Conservation (phyloP, 2,329 filamentous ascomycete species). For the Venturia asperata region DNA sequence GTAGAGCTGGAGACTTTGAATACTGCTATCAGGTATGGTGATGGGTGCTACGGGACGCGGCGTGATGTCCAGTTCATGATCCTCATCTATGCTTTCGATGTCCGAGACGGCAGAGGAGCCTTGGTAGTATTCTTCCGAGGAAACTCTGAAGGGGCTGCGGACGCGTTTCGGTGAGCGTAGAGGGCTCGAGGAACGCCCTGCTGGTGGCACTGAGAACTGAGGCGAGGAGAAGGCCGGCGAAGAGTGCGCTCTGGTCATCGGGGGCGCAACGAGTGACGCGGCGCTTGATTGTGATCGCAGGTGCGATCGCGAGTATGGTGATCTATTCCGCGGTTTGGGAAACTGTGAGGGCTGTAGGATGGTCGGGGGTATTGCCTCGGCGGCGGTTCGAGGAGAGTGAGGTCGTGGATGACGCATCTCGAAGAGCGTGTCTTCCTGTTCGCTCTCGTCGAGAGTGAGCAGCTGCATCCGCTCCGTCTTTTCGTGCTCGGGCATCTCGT, state of each 20-base stretch:
- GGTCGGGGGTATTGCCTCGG: conserved; percentile 30
- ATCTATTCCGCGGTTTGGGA: conserved; percentile 36
- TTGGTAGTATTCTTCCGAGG: conserved; percentile 23
- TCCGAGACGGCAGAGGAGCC: conserved; percentile 29
- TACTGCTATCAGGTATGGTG: not conserved
- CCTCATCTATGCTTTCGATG: conserved; percentile 41
- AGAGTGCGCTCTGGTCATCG: conserved; percentile 42
- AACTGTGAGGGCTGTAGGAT: conserved; percentile 24
- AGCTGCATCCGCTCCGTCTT: conserved; percentile 3
- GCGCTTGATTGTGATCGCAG: conserved; percentile 40
- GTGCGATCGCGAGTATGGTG: conserved; percentile 42
- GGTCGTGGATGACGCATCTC: conserved; percentile 18
- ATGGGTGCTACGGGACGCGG: conserved; percentile 28
- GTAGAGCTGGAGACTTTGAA: conserved; percentile 14
- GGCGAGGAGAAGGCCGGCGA: conserved; percentile 35
- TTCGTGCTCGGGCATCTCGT: conserved; percentile 2
- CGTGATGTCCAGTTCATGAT: conserved; percentile 42
- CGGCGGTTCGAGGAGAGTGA: conserved; percentile 28
- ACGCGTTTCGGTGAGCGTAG: conserved; percentile 39
- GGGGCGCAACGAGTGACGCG: conserved; percentile 34
- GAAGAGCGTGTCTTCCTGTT: conserved; percentile 6
- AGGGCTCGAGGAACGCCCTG: conserved; percentile 32
- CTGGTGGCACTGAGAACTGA: conserved; percentile 31
- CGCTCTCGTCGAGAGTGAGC: conserved; percentile 7
- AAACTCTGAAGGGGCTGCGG: conserved; percentile 33